Base-by-base conservation (phyloP, 306 rosid species). In the Macrotyloma uniflorum region DNA sequence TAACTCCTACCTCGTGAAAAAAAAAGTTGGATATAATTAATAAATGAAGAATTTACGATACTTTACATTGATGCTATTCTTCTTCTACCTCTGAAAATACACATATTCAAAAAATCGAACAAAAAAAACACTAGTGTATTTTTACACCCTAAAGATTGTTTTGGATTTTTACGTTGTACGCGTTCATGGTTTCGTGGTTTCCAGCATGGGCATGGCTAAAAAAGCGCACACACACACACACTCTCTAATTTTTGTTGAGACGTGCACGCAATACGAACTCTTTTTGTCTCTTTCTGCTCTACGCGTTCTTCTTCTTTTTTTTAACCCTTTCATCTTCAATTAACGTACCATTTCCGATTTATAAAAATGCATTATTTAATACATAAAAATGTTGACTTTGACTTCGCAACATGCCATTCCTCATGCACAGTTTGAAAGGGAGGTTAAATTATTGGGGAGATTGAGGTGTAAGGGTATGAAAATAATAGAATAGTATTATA, bases 231-330 rank as follows among this genome's bases (percentile, higher is more conserved):
- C 1, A 24, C 20, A 59, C 2, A 70, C 26, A 6, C 65, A 64
- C 19, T 30, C 79, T 47, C 57, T 4, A 35, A 67, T 47, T 45
- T 71, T 43, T 20, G 19, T 5, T 24, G 83, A 85, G 93, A 54
- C 95, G 92, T 90, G 87, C 95, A 88, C 95, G 91, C 87, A 87
- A 87, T 23, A 20, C 90, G 15, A 84, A 57, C 78, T 74, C 28
- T 71, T 78, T 85, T 77, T 85, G 90, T 81, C 87, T 24, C 55
- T 76, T 83, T 85, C 83, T 75, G 61, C 79, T 74, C 12, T 32
- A 88, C 97, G 93, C 97, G 92, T 88, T 38, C 43, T 38, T 38
- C 43, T 36, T 36, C 42, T 36, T 26, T 3, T 35, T 86, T 87
- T 86, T 64, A 80, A 66, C 53, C 55, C 28, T 32, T 67, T n/a